A percentile compares a stretch with the other conserved stretches of the same genome.
Conservation (phyloP, 805 yeast species). For the Wickerhamiella brachini region DNA sequence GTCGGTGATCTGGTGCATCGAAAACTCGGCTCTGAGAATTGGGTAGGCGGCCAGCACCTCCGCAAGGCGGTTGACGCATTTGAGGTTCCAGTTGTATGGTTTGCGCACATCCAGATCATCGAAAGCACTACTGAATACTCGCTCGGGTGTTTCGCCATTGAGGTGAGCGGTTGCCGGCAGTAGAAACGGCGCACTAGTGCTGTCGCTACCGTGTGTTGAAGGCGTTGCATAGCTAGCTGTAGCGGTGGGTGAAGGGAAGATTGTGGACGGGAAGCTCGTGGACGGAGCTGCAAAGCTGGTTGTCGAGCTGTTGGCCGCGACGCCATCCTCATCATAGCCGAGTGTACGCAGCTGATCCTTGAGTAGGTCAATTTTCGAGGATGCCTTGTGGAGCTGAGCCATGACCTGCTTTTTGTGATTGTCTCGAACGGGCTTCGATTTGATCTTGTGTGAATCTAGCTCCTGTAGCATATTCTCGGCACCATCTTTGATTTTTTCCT, state of each 20-base stretch:
- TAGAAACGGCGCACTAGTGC: not conserved
- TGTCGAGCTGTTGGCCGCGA: conserved; percentile 32
- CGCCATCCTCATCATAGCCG: conserved; percentile 20
- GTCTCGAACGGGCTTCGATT: not conserved
- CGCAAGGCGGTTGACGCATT: conserved; percentile 7
- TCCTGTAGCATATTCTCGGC: conserved; percentile 26
- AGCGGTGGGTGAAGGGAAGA: conserved; percentile 4
- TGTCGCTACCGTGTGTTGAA: not conserved
- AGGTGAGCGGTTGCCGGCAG: not conserved
- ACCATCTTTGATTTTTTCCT: conserved; percentile 26
- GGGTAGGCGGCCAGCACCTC: conserved; percentile 10
- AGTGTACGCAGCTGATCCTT: conserved; percentile 33
- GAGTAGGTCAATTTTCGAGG: conserved; percentile 9
- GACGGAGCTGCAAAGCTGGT: not conserved
- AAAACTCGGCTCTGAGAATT: conserved; percentile 6
- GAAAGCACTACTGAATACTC: conserved; percentile 1
- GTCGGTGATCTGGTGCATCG: conserved; percentile 23
- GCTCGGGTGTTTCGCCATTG: conserved; percentile 1
- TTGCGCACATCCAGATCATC: conserved; percentile 9
- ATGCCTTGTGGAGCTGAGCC: conserved; percentile 15
- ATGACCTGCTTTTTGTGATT: conserved; percentile 9
- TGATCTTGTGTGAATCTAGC: conserved; percentile 7
- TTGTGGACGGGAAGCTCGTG: not conserved
- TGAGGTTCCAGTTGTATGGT: conserved; percentile 4
- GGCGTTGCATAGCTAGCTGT: conserved; percentile 5